Conservation (phyloP, 257 asterid species). For the Solanum sparsipilum region DNA sequence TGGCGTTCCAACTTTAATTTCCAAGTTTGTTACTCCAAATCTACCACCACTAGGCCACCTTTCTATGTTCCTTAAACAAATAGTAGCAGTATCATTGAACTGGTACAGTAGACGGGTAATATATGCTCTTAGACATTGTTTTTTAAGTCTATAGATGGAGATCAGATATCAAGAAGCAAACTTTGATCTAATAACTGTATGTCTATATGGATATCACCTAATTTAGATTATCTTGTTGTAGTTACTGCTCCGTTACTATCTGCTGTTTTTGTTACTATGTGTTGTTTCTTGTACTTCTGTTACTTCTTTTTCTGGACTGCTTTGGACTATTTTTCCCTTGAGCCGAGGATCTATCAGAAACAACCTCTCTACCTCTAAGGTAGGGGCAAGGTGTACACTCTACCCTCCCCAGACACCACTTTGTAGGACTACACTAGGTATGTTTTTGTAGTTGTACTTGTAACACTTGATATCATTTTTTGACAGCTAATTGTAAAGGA, state of each 20-base stretch:
- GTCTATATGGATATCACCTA: not conserved
- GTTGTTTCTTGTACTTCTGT: not conserved
- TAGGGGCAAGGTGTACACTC: not conserved
- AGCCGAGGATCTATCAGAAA: not conserved
- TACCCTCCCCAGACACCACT: not conserved
- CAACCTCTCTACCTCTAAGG: not conserved
- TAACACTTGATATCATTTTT: not conserved
- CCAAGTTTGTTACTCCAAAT: not conserved
- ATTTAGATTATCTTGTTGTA: not conserved
- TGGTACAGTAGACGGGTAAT: not conserved
- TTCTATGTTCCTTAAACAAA: not conserved
- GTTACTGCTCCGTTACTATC: not conserved
- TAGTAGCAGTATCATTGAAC: not conserved
- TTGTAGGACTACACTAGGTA: not conserved
- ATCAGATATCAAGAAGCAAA: not conserved
- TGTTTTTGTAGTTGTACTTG: not conserved
- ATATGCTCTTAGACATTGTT: not conserved
- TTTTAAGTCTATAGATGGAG: not conserved
- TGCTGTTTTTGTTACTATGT: not conserved
- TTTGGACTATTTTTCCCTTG: not conserved
- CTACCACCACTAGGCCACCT: not conserved
- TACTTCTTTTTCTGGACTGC: not conserved
- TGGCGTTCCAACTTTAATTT: not conserved
- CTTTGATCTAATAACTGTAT: not conserved
- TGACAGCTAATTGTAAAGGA: constrained; percentile 37